Conservation (phyloP, 2,329 filamentous ascomycete genomes). For the Cercospora berteroae region DNA sequence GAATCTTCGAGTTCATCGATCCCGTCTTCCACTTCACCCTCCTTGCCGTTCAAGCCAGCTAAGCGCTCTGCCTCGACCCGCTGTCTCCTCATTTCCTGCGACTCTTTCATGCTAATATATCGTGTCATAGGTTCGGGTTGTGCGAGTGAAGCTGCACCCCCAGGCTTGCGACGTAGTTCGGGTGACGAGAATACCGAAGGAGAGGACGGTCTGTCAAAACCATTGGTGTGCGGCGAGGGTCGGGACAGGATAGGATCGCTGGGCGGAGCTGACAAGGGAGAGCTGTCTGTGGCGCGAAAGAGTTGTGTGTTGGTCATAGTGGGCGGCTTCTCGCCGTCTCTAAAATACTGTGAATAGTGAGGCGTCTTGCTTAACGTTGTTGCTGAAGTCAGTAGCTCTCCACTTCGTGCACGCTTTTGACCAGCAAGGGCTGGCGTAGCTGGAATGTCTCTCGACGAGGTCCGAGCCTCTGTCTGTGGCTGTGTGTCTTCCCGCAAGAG, state of each 20-base stretch:
- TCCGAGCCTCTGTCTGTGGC: conserved; percentile 30
- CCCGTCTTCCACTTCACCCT: neutral
- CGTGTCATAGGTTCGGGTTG: neutral
- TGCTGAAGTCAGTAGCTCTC: conserved; percentile 44
- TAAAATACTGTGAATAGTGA: conserved; percentile 41
- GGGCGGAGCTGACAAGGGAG: conserved; percentile 35
- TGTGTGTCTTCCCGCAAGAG: conserved; percentile 18
- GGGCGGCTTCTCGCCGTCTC: conserved; percentile 31
- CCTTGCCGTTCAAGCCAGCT: neutral
- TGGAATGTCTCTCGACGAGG: conserved; percentile 34
- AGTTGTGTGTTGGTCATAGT: conserved; percentile 47
- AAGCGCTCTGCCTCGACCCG: conserved; percentile 31
- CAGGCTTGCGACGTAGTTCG: neutral
- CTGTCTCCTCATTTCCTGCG: conserved; percentile 37
- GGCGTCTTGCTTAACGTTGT: conserved; percentile 44
- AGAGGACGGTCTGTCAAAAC: conserved; percentile 34
- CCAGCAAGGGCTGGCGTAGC: conserved; percentile 45
- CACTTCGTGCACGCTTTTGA: conserved; percentile 41
- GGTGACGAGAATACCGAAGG: conserved; percentile 28
- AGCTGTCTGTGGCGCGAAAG: conserved; percentile 49
- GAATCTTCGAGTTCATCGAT: conserved; percentile 4
- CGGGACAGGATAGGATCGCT: conserved; percentile 48
- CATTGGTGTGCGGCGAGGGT: conserved; percentile 46
- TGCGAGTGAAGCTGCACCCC: neutral
- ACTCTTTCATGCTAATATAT: conserved; percentile 44